Base-by-base conservation (phyloP, 2,329 filamentous ascomycete genomes). In the Cordyceps tenuipes region DNA sequence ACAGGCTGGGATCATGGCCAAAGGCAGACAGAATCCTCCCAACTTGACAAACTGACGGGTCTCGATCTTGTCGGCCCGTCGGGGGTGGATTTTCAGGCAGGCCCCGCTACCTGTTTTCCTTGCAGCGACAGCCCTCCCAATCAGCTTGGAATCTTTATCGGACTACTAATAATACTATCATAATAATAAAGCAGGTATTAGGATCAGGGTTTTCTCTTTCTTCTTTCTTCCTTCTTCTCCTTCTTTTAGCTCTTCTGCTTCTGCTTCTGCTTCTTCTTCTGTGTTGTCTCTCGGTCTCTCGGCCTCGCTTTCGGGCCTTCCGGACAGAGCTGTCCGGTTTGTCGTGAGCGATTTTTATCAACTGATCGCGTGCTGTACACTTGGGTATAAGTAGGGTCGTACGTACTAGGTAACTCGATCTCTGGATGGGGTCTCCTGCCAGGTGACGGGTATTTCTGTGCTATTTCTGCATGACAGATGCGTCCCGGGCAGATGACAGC, bases 31-130 rank as follows among this genome's bases (percentile, higher is more conserved):
- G n/a, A n/a, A n/a, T n/a, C 23, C 23, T 23, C 23, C 23, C 2
- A 23, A 23, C 23, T 13, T 6, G 34, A 36, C 55, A 7, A 47
- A 12, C 26, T 29, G 26, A 29, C 26, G 7, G n/a, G 17, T 44
- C 17, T 46, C 47, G 26, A 59, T 59, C 55, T 59, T 43, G 23
- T 59, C 56, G 56, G 56, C n/a, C 56, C 56, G 21, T 59, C 56
- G 56, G 56, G 15, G 17, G 55, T 59, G 56, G 56, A 17, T n/a
- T 29, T 29, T 43, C 39, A 43, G 39, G 17, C 39, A 15, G 39
- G 39, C 39, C 48, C 48, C 34, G 41, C 56, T 47, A 52, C 47
- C 29, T 34, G n/a, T 23, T 23, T 34, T 36, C 29, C 26, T 57
- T 49, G 55, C 31, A 57, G 26, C 31, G 21, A 21, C 29, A 31